These are phyloP conservation scores for Setaria italica DNA, from an alignment of 202 grass and related monocot species.

Conservation along the genomic window DNA sequence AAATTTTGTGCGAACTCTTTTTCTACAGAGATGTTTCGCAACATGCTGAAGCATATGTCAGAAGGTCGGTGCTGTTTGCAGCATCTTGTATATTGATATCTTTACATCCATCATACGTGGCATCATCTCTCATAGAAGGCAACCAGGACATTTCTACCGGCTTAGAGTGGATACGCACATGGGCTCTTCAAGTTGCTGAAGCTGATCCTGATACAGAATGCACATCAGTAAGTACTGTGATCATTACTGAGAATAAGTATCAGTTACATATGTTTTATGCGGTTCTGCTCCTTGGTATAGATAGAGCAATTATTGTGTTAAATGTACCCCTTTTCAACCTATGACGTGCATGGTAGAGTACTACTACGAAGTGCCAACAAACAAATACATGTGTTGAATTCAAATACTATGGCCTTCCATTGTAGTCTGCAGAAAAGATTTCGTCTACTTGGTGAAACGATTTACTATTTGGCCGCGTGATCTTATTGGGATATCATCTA, in stretches of 20 bases:
- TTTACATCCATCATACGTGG: constrained; percentile 87
- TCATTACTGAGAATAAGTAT: constrained; percentile 22
- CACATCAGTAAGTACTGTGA: constrained; percentile 65
- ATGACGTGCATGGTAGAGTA: background rate
- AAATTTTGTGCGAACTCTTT: constrained; percentile 13
- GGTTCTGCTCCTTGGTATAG: background rate
- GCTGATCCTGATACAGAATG: constrained; percentile 90
- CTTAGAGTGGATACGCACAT: constrained; percentile 91
- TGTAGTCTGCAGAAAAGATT: background rate
- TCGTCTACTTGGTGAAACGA: background rate
- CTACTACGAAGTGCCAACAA: background rate
- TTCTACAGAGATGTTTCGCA: constrained; percentile 68
- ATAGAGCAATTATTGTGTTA: background rate
- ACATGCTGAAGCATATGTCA: constrained; percentile 95
- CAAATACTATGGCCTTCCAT: background rate
- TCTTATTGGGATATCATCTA: background rate
- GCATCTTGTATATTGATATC: constrained; percentile 90
- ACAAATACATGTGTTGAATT: background rate
- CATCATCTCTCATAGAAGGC: constrained; percentile 86
- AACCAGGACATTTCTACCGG: constrained; percentile 76
- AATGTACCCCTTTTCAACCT: background rate
- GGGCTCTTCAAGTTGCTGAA: constrained; percentile 79
- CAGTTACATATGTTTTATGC: background rate
- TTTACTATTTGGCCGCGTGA: constrained; percentile 9
- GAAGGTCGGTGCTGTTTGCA: constrained; percentile 86